These are phyloP conservation scores for Alternaria solani DNA, from an alignment of 2,329 filamentous ascomycete species.

Conservation along the genomic window DNA sequence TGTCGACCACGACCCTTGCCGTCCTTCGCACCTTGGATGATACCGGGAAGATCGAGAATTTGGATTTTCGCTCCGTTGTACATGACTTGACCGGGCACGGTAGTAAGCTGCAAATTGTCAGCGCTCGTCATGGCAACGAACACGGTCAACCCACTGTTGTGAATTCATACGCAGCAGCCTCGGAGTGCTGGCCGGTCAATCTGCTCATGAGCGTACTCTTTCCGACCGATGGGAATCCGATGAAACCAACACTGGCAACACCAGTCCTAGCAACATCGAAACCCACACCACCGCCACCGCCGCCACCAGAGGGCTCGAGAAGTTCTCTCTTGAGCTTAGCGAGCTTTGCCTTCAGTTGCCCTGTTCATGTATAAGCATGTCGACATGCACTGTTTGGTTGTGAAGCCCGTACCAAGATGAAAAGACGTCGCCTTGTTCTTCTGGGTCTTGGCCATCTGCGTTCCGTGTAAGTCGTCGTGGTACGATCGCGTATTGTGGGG, in stretches of 20 bases:
- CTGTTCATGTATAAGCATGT: constrained; percentile 50
- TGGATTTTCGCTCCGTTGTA: constrained; percentile 98
- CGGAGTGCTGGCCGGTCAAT: constrained; percentile 94
- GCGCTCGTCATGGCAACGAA: not conserved
- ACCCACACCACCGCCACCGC: constrained; percentile 84
- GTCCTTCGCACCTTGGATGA: constrained; percentile 98
- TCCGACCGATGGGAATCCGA: constrained; percentile 96
- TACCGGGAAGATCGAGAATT: constrained; percentile 97
- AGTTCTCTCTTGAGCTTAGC: constrained; percentile 97
- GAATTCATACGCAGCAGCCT: constrained; percentile 97
- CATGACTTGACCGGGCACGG: constrained; percentile 91
- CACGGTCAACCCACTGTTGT: constrained; percentile 67
- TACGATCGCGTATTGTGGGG: constrained; percentile 26
- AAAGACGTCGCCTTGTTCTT: constrained; percentile 97
- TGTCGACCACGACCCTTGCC: constrained; percentile 96
- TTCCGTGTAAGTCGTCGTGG: constrained; percentile 34
- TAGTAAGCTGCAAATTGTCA: constrained; percentile 69
- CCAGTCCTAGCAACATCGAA: constrained; percentile 98
- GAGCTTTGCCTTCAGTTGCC: constrained; percentile 95
- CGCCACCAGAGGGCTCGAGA: constrained; percentile 81
- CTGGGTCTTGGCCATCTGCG: constrained; percentile 91
- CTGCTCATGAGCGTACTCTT: constrained; percentile 98
- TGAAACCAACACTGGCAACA: constrained; percentile 96
- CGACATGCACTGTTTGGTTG: constrained; percentile 7
- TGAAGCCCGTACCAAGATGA: constrained; percentile 72